Conservation (phyloP, 1,139 yeast species). For the Blastobotrys persicus region DNA sequence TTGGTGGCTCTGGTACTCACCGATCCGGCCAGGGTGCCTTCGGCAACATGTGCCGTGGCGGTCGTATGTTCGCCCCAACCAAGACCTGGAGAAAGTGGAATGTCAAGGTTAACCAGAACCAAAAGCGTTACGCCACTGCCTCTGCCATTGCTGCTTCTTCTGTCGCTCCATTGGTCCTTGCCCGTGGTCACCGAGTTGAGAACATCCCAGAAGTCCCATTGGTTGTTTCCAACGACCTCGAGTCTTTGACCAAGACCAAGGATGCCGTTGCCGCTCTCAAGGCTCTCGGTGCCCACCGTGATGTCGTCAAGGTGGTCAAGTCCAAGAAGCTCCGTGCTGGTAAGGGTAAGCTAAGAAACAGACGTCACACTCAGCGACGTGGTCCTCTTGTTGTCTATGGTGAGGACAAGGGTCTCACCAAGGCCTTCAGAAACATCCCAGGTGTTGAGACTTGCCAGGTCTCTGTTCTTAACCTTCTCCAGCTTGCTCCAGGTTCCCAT, state of each 20-base stretch:
- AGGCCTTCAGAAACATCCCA: constrained; percentile 99
- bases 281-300: constrained; percentile 99
- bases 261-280: constrained; percentile 98
- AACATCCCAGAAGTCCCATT: constrained; percentile 98
- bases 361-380: constrained; percentile 99
- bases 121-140: constrained; percentile 99
- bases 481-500: constrained; percentile 99
- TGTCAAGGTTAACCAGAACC: constrained; percentile 99
- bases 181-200: constrained; percentile 99
- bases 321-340: constrained; percentile 99
- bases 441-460: constrained; percentile 99
- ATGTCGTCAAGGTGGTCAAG: constrained; percentile 95
- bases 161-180: constrained; percentile 96
- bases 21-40: constrained; percentile 99
- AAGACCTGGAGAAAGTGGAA: constrained; percentile 99
- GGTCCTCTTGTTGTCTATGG: constrained; percentile 99
- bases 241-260: constrained; percentile 93
- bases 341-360: constrained; percentile 99
- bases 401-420: constrained; percentile 95
- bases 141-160: constrained; percentile 99
- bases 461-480: constrained; percentile 90
- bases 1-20: constrained; percentile 99
- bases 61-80: constrained; percentile 99
- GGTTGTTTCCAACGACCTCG: constrained; percentile 92
- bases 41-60: constrained; percentile 99